Percentiles rank a stretch among this genome's conserved stretches.
These are phyloP conservation scores for Quercus berberidifolia DNA, from an alignment of 306 rosid genomes.

Conservation along the genomic window DNA sequence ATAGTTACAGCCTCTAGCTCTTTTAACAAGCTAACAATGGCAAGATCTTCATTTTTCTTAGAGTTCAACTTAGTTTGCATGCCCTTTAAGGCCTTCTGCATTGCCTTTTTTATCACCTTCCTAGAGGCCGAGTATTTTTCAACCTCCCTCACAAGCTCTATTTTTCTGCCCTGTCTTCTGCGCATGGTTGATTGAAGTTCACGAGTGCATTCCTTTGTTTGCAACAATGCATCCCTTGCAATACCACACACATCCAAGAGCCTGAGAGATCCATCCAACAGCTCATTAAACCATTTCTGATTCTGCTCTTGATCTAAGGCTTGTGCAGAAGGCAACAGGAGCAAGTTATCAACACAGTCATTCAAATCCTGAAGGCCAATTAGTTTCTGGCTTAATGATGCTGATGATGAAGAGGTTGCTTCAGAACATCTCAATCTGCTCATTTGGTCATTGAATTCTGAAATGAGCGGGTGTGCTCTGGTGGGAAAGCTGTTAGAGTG, in stretches of 20 bases:
- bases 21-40: constrained; percentile 15
- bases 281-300: not conserved
- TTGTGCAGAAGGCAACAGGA: not conserved
- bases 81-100: constrained; percentile 18
- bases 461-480: constrained; percentile 31
- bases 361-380: constrained; percentile 10
- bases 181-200: constrained; percentile 17
- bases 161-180: constrained; percentile 1
- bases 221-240: constrained; percentile 21
- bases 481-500: constrained; percentile 42
- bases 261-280: constrained; percentile 14
- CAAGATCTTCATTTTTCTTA: not conserved
- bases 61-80: constrained; percentile 9
- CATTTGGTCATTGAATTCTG: constrained; percentile 28
- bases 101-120: constrained; percentile 29
- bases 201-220: constrained; percentile 16
- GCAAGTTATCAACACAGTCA: constrained; percentile 7
- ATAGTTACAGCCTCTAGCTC: constrained; percentile 24
- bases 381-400: constrained; percentile 16
- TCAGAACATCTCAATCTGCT: constrained; percentile 17
- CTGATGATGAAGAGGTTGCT: constrained; percentile 10
- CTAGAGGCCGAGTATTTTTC: constrained; percentile 27
- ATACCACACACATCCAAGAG: constrained; percentile 17
- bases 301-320: not conserved
- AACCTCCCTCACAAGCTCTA: constrained; percentile 8